These are phyloP conservation scores for Lotus japonicus DNA, from an alignment of 306 rosid genomes.

Conservation along the genomic window DNA sequence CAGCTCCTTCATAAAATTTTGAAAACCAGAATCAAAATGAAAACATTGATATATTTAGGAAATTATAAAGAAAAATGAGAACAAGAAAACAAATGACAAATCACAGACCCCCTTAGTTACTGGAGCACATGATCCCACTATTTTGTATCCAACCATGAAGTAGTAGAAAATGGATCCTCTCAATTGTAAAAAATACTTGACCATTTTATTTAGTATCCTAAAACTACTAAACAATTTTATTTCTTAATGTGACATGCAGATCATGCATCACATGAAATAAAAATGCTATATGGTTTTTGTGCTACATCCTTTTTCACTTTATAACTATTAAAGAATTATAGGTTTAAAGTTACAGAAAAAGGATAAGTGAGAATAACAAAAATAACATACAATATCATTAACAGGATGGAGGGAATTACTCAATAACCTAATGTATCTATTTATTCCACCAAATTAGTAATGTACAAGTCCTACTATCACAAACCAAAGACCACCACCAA, in stretches of 20 bases:
- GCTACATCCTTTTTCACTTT: background rate
- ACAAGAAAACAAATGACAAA: background rate
- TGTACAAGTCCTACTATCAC: background rate
- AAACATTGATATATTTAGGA: background rate
- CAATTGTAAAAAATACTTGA: too few relatives aligned
- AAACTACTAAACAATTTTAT: constrained; percentile 2
- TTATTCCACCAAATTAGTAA: background rate
- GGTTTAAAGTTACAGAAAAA: background rate
- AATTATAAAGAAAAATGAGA: background rate
- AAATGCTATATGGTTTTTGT: background rate
- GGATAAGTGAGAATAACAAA: background rate
- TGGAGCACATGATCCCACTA: background rate
- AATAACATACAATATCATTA: background rate
- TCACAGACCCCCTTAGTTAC: background rate
- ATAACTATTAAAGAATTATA: background rate
- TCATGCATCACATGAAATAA: constrained; percentile 11
- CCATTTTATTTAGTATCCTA: too few relatives aligned
- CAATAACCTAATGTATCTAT: background rate
- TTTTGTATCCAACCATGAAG: background rate
- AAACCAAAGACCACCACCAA: background rate
- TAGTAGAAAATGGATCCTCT: too few relatives aligned
- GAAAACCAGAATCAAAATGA: background rate
- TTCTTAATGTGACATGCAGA: background rate
- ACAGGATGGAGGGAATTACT: background rate
- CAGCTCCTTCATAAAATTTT: background rate